Percentiles rank a stretch among this genome's conserved stretches.
Conservation (phyloP, 257 asterid genomes). For the Orobanche coerulescens region DNA sequence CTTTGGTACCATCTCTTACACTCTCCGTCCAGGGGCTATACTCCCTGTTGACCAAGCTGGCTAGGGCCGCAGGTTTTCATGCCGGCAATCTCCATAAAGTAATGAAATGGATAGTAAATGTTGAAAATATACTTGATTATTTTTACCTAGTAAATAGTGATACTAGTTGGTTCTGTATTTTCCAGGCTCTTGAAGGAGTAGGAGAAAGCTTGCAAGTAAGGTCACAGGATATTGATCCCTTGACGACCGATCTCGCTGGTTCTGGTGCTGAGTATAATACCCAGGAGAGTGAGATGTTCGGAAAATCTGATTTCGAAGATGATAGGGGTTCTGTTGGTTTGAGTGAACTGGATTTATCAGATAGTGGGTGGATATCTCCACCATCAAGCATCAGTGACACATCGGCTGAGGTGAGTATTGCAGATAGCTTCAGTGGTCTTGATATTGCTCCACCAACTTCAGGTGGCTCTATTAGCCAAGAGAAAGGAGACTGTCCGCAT, state of each 20-base stretch:
- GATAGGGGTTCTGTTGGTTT: constrained; percentile 41
- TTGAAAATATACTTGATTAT: not conserved
- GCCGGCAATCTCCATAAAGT: constrained; percentile 99
- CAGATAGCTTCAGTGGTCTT: constrained; percentile 45
- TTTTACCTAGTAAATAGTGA: not conserved
- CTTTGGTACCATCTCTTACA: constrained; percentile 73
- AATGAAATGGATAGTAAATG: constrained; percentile 20
- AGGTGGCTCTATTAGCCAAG: constrained; percentile 37
- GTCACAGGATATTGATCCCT: constrained; percentile 55
- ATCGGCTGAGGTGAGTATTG: constrained; percentile 55
- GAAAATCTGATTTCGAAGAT: constrained; percentile 46
- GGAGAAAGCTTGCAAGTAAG: constrained; percentile 82
- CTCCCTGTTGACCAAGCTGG: constrained; percentile 73
- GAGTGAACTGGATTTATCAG: constrained; percentile 46
- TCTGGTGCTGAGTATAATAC: constrained; percentile 40
- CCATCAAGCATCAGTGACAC: constrained; percentile 63
- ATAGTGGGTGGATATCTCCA: constrained; percentile 85
- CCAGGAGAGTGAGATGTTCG: constrained; percentile 42
- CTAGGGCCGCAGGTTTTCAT: constrained; percentile 89
- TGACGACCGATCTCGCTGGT: constrained; percentile 44
- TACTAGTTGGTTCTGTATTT: constrained; percentile 15
- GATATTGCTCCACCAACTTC: constrained; percentile 37
- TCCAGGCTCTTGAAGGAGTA: constrained; percentile 95
- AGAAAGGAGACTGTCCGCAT: constrained; percentile 28
- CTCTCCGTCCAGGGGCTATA: constrained; percentile 68